phyloP scores from a whole-genome alignment of 805 yeast species.

The Wickerhamiella slavikovae region DNA sequence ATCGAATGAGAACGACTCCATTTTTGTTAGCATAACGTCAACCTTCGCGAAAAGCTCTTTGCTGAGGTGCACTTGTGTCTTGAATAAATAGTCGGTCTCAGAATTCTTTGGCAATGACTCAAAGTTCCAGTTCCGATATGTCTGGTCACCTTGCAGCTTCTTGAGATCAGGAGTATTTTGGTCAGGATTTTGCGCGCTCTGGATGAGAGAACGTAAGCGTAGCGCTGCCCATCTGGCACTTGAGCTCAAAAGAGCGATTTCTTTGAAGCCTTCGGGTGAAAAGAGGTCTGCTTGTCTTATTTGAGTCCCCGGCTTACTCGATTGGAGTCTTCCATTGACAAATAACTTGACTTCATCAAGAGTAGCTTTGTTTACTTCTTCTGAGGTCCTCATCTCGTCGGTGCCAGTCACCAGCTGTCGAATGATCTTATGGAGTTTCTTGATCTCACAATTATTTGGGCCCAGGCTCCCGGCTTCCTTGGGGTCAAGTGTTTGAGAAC shows the following conservation, averaged over 20 bases:
- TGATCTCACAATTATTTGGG: background rate
- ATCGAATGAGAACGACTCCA: background rate
- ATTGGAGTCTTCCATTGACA: conserved; percentile 6
- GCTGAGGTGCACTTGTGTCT: background rate
- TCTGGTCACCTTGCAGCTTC: background rate
- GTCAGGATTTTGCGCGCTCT: too few species aligned
- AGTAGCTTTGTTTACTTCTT: conserved; percentile 10
- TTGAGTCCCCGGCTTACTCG: conserved; percentile 4
- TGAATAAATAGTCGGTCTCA: background rate
- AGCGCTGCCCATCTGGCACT: conserved; percentile 30
- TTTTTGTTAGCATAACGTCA: too few species aligned
- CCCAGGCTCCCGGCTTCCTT: conserved; percentile 6
- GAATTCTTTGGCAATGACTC: background rate
- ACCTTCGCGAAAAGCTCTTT: too few species aligned
- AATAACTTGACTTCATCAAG: conserved; percentile 11
- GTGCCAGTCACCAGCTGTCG: background rate
- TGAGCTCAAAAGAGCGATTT: conserved; percentile 31
- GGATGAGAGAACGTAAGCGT: too few species aligned
- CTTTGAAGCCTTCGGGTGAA: conserved; percentile 30
- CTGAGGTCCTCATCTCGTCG: conserved; percentile 1
- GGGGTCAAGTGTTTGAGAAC: too few species aligned
- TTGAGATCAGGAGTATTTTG: background rate
- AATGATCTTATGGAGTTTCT: background rate
- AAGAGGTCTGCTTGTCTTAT: conserved; percentile 31
- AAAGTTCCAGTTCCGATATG: background rate